phyloP scores from a whole-genome alignment of 495 filamentous ascomycete genomes.

The Neurospora sp. region DNA sequence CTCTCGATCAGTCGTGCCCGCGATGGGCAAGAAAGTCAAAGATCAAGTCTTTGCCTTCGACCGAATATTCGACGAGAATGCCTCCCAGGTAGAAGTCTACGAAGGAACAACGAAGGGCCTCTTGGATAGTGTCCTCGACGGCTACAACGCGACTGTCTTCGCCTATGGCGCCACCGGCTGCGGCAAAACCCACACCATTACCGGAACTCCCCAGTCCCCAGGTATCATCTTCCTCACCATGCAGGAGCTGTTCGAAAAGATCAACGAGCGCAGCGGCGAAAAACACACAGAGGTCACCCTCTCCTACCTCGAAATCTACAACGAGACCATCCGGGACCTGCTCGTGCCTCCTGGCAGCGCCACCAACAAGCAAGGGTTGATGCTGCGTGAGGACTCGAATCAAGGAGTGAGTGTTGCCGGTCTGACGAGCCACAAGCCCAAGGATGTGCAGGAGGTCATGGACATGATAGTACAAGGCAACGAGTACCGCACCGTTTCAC shows the following conservation, averaged over 20 bases:
- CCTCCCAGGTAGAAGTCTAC: slow-evolving; percentile 88
- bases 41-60: slow-evolving; percentile 98
- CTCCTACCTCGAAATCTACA: slow-evolving; percentile 98
- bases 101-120: slow-evolving; percentile 83
- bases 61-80: slow-evolving; percentile 92
- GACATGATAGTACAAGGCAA: slow-evolving; percentile 97
- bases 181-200: slow-evolving; percentile 94
- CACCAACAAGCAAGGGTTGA: slow-evolving; percentile 61
- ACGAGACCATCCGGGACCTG: slow-evolving; percentile 95
- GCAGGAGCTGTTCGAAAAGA: slow-evolving; percentile 96
- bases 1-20: slow-evolving; percentile 68
- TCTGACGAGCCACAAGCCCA: slow-evolving; percentile 82
- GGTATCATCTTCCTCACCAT: slow-evolving; percentile 98
- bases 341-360: slow-evolving; percentile 69
- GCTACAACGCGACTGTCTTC: slow-evolving; percentile 98
- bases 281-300: slow-evolving; percentile 86
- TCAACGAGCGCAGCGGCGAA: slow-evolving; percentile 71
- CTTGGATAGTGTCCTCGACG: slow-evolving; percentile 89
- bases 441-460: slow-evolving; percentile 86
- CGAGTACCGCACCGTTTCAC: slow-evolving; percentile 88
- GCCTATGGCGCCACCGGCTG: slow-evolving; percentile 96
- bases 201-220: slow-evolving; percentile 76
- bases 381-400: slow-evolving; percentile 90
- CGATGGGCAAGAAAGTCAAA: slow-evolving; percentile 80
- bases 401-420: slow-evolving; percentile 89